Evolutionary conservation across 306 rosid genomes (phyloP), one percentile per base, ranked within the genome.

Genomic region (Arachis stenosperma): DNA sequence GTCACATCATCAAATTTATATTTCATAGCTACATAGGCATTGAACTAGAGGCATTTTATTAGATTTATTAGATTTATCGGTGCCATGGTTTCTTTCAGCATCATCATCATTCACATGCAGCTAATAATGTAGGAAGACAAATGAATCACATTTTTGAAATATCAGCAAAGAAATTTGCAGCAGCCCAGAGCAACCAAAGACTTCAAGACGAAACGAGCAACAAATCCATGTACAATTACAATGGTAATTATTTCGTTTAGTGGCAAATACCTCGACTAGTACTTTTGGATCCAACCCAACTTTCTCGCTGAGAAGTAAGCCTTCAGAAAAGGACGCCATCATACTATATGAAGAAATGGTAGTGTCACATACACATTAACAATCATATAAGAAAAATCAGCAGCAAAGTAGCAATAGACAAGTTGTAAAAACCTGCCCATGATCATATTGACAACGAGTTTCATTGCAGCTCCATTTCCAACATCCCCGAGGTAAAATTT

Each of bases 311-410:
- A 91, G 96, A 78, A 91, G 96, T 87, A 94, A 69, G 63, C 97
- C 98, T 85, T 91, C 98, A 27, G 98, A 88, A 74, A 94, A 94
- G 63, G 97, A 90, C 11, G 98, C 97, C 98, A 94, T 91, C 98
- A 94, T 94, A 77, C 98, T 94, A 73, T 13, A 36, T 59, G 74
- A 9, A 72, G 51, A 73, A 78, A 69, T 50, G 33, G 10, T 2
- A 30, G 10, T 2, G 72, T 81, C 80, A 70, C 70, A 48, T 48
- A 48, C 15, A 52, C 27, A n/a, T 53, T 36, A 78, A 66, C n/a
- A 71, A 63, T 55, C 57, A 12, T 14, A 60, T 69, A 73, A 67
- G 53, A 55, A 46, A 36, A 74, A 81, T 60, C 58, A 14, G 52
- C 52, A 61, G 74, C 47, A 65, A 71, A 50, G 60, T 33, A 80